phyloP scores from a whole-genome alignment of 345 rosid genomes.

The Acer saccharum region DNA sequence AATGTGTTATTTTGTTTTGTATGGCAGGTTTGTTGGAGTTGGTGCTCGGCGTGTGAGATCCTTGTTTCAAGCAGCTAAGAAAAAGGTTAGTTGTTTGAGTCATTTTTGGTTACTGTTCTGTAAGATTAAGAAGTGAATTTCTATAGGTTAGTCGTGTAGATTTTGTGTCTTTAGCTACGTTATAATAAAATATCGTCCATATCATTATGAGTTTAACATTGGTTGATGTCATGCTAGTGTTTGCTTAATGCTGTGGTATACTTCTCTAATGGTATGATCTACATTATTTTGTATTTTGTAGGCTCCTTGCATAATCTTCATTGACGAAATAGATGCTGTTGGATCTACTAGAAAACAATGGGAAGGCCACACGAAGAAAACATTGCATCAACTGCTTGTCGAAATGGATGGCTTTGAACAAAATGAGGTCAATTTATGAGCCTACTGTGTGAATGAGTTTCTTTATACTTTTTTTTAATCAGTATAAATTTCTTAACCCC shows the following conservation, averaged over 20 bases:
- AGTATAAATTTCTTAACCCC: slow-evolving; percentile 22
- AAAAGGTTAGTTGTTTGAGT: slow-evolving; percentile 52
- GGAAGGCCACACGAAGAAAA: slow-evolving; percentile 99
- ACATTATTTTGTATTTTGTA: slow-evolving; percentile 29
- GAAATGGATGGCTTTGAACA: slow-evolving; percentile 99
- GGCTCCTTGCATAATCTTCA: slow-evolving; percentile 99
- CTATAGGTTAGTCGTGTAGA: background rate
- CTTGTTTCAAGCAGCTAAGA: slow-evolving; percentile 95
- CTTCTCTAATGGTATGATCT: background rate
- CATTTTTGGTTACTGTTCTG: slow-evolving; percentile 4
- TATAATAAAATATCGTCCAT: background rate
- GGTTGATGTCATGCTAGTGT: slow-evolving; percentile 3
- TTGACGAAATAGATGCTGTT: slow-evolving; percentile 98
- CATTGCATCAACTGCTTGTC: slow-evolving; percentile 95
- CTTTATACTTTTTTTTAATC: slow-evolving; percentile 16
- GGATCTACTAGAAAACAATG: slow-evolving; percentile 97
- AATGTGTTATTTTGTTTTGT: slow-evolving; percentile 19
- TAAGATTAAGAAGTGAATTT: background rate
- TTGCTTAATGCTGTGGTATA: background rate
- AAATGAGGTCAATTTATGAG: slow-evolving; percentile 65
- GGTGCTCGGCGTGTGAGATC: slow-evolving; percentile 98
- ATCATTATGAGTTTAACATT: background rate
- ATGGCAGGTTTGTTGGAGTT: slow-evolving; percentile 96
- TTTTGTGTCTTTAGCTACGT: background rate
- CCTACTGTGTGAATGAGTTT: background rate